These are phyloP conservation scores for Fusarium temperatum DNA, from an alignment of 2,329 filamentous ascomycete species.

Conservation along the genomic window DNA sequence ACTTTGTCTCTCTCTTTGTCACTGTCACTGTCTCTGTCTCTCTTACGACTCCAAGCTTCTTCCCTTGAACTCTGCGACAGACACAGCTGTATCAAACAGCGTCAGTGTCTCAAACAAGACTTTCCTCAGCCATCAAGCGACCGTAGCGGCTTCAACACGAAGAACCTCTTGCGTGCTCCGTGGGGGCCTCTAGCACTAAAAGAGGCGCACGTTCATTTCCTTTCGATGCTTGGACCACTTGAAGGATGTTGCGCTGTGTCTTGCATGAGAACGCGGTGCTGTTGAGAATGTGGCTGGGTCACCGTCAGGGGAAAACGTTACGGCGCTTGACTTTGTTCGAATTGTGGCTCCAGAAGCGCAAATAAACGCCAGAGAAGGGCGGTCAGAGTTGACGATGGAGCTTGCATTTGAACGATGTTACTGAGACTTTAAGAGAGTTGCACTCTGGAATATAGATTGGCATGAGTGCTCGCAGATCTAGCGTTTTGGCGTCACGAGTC, in stretches of 20 bases:
- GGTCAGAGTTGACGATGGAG: not conserved
- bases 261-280: constrained; percentile 7
- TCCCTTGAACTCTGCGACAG: constrained; percentile 9
- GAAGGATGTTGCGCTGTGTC: constrained; percentile 6
- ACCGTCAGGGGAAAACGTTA: not conserved
- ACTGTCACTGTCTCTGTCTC: not conserved
- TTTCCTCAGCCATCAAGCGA: not conserved
- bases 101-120: constrained; percentile 14
- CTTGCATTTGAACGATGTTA: not conserved
- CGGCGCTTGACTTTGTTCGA: not conserved
- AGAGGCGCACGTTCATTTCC: constrained; percentile 27
- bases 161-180: constrained; percentile 27
- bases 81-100: constrained; percentile 9
- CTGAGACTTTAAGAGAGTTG: not conserved
- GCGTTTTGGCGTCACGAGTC: not conserved
- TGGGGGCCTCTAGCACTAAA: constrained; percentile 18
- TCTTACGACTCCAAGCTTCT: not conserved
- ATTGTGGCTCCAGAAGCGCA: constrained; percentile 7
- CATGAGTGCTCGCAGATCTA: constrained; percentile 4
- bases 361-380: constrained; percentile 1
- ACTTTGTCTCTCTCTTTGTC: not conserved
- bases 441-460: constrained; percentile 1
- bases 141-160: constrained; percentile 1
- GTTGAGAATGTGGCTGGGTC: constrained; percentile 7
- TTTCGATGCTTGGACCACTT: constrained; percentile 18